Evolutionary conservation across 176 grass and related monocot species (phyloP), one percentile per base, ranked within the genome.

Genomic region (Cymbopogon citratus): DNA sequence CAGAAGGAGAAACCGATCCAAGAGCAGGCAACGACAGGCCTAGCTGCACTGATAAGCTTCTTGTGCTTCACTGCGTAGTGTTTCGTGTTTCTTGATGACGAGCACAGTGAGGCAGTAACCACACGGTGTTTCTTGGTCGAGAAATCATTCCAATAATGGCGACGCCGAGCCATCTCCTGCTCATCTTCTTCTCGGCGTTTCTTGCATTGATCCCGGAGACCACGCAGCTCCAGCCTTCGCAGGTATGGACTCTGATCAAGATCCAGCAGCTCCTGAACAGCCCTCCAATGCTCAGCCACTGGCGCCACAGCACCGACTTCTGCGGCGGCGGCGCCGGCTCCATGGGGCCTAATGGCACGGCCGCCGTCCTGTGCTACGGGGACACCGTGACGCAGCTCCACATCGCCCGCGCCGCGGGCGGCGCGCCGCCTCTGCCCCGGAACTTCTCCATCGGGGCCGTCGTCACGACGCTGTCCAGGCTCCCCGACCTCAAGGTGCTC

Each of bases 401-500:
- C 75, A 78, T 99, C 76, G 61, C 76, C 29, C 92, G 96, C 33
- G 65, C 77, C 0, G 25, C 26, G n/a, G 52, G 15, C 3, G 75
- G 81, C 39, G 59, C 89, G 6, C 77, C 89, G 12, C 76, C 90
- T 39, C 93, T 99, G 24, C 87, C 96, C 7, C 81, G 75, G 31
- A 93, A 78, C 83, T 99, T 99, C 76, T 99, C 96, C 73, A 83
- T 95, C 24, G 91, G 84, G 4, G 83, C 87, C 13, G 72, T 95
- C 34, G 84, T 93, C 65, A 91, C 87, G 14, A 91, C 91, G 71
- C 89, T 99, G 29, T 90, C 91, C 15, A 86, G 77, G 86, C 83
- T 99, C 64, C 96, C 96, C 6, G 87, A 95, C 87, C 81, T 99
- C 21, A 95, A 93, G 88, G 96, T 99, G 63, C 92, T 99, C 87